These are phyloP conservation scores for Candida tammaniensis DNA, from an alignment of 805 yeast genomes.

Conservation along the genomic window DNA sequence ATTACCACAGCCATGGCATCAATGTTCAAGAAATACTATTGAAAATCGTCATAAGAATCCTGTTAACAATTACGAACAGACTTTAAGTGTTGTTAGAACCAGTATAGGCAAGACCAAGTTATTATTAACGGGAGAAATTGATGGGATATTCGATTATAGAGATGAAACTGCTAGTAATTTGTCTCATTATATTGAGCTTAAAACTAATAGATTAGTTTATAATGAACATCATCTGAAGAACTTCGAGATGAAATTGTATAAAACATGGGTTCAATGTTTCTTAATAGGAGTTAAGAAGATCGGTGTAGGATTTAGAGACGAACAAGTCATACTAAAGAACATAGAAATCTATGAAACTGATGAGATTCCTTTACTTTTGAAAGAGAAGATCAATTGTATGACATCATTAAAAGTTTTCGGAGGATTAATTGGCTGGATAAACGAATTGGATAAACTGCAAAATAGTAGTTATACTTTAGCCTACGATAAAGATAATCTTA, in stretches of 20 bases:
- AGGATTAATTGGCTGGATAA: slow-evolving; percentile 78
- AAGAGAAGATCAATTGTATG: slow-evolving; percentile 64
- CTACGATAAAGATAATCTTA: slow-evolving; percentile 49
- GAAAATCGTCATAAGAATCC: slow-evolving; percentile 60
- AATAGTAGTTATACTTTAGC: slow-evolving; percentile 36
- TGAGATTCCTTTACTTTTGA: slow-evolving; percentile 69
- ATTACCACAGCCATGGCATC: slow-evolving; percentile 71
- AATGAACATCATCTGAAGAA: slow-evolving; percentile 54
- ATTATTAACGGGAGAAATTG: slow-evolving; percentile 86
- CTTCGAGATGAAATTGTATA: slow-evolving; percentile 75
- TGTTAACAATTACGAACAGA: slow-evolving; percentile 76
- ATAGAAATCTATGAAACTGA: slow-evolving; percentile 78
- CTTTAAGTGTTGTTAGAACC: slow-evolving; percentile 74
- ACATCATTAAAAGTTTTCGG: slow-evolving; percentile 85
- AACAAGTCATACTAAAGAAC: slow-evolving; percentile 55
- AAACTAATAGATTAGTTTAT: slow-evolving; percentile 60
- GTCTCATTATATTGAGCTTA: slow-evolving; percentile 80
- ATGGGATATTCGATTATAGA: slow-evolving; percentile 81
- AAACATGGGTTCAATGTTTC: slow-evolving; percentile 93
- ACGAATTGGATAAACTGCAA: slow-evolving; percentile 45
- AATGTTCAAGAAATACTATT: slow-evolving; percentile 60
- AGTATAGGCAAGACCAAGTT: slow-evolving; percentile 74
- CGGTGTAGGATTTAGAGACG: slow-evolving; percentile 85
- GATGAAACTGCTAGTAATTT: slow-evolving; percentile 44
- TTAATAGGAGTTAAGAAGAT: slow-evolving; percentile 79